Conservation (phyloP, 1,284 basidiomycete species). For the Bondarzewia mesenterica region DNA sequence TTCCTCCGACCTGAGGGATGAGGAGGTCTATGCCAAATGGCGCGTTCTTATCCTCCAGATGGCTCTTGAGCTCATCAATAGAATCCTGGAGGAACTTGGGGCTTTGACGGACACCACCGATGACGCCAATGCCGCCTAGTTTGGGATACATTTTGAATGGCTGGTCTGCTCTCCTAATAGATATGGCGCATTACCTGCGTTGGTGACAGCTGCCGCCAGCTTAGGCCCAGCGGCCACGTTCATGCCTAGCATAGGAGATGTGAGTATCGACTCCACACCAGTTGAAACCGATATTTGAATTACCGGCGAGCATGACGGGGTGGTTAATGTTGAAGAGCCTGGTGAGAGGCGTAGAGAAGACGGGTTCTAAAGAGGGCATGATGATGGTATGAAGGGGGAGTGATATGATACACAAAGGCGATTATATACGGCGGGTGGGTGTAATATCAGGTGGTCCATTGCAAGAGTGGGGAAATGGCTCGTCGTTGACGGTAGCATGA, state of each 20-base stretch:
- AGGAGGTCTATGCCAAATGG: slow-evolving; percentile 82
- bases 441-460: background rate
- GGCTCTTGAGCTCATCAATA: slow-evolving; percentile 62
- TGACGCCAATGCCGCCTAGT: slow-evolving; percentile 73
- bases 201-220: slow-evolving; percentile 73
- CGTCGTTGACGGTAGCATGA: too few species aligned
- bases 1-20: slow-evolving; percentile 73
- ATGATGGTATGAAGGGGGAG: slow-evolving; percentile 8
- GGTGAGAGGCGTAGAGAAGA: slow-evolving; percentile 59
- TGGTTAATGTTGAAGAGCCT: slow-evolving; percentile 73
- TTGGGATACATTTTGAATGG: background rate
- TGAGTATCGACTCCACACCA: too few species aligned
- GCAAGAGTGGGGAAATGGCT: background rate
- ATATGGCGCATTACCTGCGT: slow-evolving; percentile 46
- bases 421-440: background rate
- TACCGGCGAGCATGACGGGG: slow-evolving; percentile 72
- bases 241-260: slow-evolving; percentile 50
- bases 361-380: slow-evolving; percentile 48
- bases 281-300: slow-evolving; percentile 2
- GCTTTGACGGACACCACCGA: slow-evolving; percentile 70
- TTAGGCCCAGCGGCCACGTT: slow-evolving; percentile 77
- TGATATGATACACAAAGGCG: background rate
- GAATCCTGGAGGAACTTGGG: slow-evolving; percentile 56
- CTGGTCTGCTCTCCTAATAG: background rate
- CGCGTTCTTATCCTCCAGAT: slow-evolving; percentile 64